Evolutionary conservation across 73 alveolate species (phyloP).

Genomic region (Paramecium pentaurelia): DNA sequence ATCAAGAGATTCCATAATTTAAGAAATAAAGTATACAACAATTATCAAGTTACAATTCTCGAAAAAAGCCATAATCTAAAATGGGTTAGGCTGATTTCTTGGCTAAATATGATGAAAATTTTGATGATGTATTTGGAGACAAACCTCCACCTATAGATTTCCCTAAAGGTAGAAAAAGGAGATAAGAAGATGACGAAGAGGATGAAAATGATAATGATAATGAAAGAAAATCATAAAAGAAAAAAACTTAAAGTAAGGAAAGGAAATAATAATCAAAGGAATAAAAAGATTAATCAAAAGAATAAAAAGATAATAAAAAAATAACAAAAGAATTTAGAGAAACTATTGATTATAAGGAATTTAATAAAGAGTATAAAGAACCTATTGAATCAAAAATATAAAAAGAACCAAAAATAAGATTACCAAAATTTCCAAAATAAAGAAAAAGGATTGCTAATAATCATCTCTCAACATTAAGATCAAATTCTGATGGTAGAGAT

Average conservation of each 20-base stretch:
- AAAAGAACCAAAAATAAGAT: not conserved
- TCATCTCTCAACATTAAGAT: not conserved
- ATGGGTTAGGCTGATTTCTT: slow-evolving; percentile 14
- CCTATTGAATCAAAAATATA: not conserved
- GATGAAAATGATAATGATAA: not conserved
- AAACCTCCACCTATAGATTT: not conserved
- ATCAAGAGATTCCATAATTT: not conserved
- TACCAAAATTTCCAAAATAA: not conserved
- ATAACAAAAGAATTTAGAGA: not conserved
- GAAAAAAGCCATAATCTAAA: not conserved
- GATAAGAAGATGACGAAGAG: not conserved
- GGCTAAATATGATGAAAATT: not conserved
- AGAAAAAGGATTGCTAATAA: slow-evolving; percentile 3
- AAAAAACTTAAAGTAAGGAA: not conserved
- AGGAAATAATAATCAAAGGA: not conserved
- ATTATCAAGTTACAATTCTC: not conserved
- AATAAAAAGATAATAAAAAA: not conserved
- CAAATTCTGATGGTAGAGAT: not conserved
- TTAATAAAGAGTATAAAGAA: not conserved
- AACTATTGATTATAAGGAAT: not conserved
- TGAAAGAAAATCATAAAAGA: not conserved
- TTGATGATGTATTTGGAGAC: slow-evolving; percentile 31
- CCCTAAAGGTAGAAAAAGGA: not conserved
- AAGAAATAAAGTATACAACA: not conserved
- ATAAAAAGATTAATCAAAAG: not conserved